These are phyloP conservation scores for Pseudomonodictys pantanalensis DNA, from an alignment of 495 filamentous ascomycete species.

Conservation along the genomic window DNA sequence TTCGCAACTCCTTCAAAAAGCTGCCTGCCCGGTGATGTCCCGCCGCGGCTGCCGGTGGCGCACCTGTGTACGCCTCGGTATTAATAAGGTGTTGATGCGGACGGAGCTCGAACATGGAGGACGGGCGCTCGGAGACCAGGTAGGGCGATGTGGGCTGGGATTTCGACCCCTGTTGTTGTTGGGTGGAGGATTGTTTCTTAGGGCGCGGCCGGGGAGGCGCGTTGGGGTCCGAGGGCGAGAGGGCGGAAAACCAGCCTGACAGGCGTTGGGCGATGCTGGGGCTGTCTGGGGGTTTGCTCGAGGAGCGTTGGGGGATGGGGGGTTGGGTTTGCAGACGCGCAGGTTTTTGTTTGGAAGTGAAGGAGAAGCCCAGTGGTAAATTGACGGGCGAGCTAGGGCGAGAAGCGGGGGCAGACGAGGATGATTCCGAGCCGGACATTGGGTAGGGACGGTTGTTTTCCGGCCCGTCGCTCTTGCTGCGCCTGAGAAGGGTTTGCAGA, in stretches of 20 bases:
- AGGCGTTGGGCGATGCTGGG: conserved; percentile 35
- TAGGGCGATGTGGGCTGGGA: not conserved
- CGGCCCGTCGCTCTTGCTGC: conserved; percentile 5
- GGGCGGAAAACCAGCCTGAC: conserved; percentile 30
- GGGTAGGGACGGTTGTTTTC: conserved; percentile 7
- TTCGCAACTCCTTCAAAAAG: conserved; percentile 57
- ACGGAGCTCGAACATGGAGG: conserved; percentile 29
- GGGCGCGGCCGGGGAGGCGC: not conserved
- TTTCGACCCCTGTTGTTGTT: not conserved
- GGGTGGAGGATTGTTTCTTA: not conserved
- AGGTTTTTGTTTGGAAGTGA: conserved; percentile 4
- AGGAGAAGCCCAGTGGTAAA: conserved; percentile 25
- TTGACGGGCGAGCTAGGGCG: conserved; percentile 21
- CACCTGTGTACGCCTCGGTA: conserved; percentile 17
- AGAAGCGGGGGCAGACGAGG: not conserved
- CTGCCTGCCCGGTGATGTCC: conserved; percentile 39
- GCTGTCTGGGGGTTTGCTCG: conserved; percentile 20
- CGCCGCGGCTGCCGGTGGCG: not conserved
- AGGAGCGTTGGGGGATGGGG: not conserved
- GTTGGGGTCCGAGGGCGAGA: conserved; percentile 7
- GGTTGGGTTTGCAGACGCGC: not conserved
- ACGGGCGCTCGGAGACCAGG: conserved; percentile 1
- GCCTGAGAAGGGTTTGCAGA: conserved; percentile 26
- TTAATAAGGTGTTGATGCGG: conserved; percentile 3
- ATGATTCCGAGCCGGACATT: conserved; percentile 22